Conservation (phyloP, 768 basidiomycete genomes). For the Amanita muscaria region DNA sequence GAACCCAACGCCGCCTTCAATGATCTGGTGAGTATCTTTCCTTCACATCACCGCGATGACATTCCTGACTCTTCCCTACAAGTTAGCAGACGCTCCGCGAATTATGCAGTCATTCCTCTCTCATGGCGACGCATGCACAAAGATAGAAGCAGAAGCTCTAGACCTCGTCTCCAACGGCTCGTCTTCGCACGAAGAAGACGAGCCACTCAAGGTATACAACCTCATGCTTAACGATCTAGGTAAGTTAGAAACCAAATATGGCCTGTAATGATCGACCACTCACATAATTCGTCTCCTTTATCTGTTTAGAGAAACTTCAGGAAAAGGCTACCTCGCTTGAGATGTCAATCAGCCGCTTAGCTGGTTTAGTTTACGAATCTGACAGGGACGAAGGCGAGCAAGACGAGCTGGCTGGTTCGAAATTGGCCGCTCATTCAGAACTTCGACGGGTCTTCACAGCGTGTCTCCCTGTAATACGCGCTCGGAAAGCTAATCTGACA, state of each 20-base stretch:
- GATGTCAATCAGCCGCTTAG: too few species aligned
- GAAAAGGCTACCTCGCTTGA: too few species aligned
- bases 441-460: constrained; percentile 34
- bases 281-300: too few species aligned
- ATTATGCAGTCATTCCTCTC: constrained; percentile 44
- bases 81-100: constrained; percentile 39
- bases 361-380: too few species aligned
- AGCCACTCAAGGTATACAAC: too few species aligned
- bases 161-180: too few species aligned
- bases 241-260: constrained; percentile 13
- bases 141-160: constrained; percentile 35
- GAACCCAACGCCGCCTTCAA: too few species aligned
- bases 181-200: too few species aligned
- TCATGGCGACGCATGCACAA: constrained; percentile 36
- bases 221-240: constrained; percentile 36
- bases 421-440: constrained; percentile 27
- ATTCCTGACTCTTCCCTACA: not conserved
- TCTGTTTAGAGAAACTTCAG: too few species aligned
- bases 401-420: constrained; percentile 9
- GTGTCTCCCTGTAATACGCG: constrained; percentile 38
- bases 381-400: too few species aligned
- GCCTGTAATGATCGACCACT: not conserved
- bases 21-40: constrained; percentile 1
- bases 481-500: constrained; percentile 35
- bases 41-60: too few species aligned